These are phyloP conservation scores for Botrytis medusae DNA, from an alignment of 2,329 filamentous ascomycete species.

Conservation along the genomic window DNA sequence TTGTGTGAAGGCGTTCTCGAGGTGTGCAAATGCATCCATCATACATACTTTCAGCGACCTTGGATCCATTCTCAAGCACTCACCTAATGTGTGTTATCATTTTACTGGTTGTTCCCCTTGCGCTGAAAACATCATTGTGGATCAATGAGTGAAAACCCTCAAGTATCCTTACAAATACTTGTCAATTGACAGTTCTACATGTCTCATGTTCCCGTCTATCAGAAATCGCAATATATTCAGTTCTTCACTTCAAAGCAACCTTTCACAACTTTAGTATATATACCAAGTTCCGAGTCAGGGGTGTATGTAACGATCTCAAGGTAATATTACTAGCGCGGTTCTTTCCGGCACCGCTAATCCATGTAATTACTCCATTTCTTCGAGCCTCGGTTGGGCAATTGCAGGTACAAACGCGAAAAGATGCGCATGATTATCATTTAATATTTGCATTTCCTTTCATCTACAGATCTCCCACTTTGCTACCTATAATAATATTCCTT, in stretches of 20 bases:
- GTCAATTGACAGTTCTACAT: background rate
- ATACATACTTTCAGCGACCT: conserved; percentile 13
- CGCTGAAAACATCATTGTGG: conserved; percentile 11
- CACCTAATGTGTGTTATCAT: conserved; percentile 16
- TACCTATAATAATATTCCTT: conserved; percentile 5
- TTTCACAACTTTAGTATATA: background rate
- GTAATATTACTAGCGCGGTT: background rate
- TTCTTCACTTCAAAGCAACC: background rate
- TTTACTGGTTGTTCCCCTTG: conserved; percentile 16
- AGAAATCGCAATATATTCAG: background rate
- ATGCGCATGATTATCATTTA: conserved; percentile 19
- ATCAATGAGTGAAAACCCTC: background rate
- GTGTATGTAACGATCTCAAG: background rate
- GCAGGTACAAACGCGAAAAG: conserved; percentile 14
- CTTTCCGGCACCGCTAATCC: conserved; percentile 2
- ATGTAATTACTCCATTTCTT: conserved; percentile 11
- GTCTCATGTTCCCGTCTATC: background rate
- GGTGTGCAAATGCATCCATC: conserved; percentile 15
- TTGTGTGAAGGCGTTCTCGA: conserved; percentile 8
- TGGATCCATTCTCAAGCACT: conserved; percentile 1
- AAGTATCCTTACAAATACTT: background rate
- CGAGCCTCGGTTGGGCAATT: conserved; percentile 20
- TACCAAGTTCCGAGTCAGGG: background rate
- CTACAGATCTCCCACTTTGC: background rate
- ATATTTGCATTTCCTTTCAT: conserved; percentile 16